A percentile compares a stretch with the other conserved stretches of the same genome.
These are phyloP conservation scores for Geotrichum ghanense DNA, from an alignment of 805 yeast genomes.

Conservation along the genomic window DNA sequence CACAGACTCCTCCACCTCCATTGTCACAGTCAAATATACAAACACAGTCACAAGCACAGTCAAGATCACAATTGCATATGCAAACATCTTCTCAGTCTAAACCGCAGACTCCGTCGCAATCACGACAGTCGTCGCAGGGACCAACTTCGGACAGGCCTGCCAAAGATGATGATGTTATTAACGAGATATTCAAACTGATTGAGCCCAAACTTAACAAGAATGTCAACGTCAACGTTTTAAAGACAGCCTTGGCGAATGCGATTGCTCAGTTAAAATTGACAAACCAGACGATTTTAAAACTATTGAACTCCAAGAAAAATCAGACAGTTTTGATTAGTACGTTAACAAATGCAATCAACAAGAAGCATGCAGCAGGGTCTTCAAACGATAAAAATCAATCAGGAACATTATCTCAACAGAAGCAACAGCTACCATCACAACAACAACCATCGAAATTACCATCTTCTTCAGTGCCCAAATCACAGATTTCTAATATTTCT, in stretches of 20 bases:
- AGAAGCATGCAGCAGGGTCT: background rate
- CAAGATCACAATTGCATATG: background rate
- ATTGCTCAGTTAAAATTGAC: background rate
- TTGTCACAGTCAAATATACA: background rate
- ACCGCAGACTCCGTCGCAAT: slow-evolving; percentile 2
- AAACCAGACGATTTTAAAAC: background rate
- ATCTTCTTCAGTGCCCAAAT: too few species aligned
- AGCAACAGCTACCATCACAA: background rate
- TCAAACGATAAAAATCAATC: background rate
- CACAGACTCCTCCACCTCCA: slow-evolving; percentile 3
- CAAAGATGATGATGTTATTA: background rate
- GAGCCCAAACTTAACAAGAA: background rate
- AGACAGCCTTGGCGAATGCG: background rate
- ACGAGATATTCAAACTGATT: background rate
- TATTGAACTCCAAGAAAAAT: background rate
- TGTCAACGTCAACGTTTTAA: background rate
- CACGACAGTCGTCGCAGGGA: slow-evolving; percentile 4
- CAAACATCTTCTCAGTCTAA: slow-evolving; percentile 2
- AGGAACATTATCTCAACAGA: background rate
- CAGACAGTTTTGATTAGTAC: background rate
- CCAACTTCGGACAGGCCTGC: slow-evolving; percentile 2
- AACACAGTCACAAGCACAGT: background rate
- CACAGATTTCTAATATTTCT: too few species aligned
- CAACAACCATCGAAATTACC: background rate
- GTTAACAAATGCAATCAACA: background rate